Evolutionary conservation across 108 stramenopile genomes (phyloP), one percentile per base, ranked within the genome.

Genomic region (Cyclotella choctawhatcheeana): DNA sequence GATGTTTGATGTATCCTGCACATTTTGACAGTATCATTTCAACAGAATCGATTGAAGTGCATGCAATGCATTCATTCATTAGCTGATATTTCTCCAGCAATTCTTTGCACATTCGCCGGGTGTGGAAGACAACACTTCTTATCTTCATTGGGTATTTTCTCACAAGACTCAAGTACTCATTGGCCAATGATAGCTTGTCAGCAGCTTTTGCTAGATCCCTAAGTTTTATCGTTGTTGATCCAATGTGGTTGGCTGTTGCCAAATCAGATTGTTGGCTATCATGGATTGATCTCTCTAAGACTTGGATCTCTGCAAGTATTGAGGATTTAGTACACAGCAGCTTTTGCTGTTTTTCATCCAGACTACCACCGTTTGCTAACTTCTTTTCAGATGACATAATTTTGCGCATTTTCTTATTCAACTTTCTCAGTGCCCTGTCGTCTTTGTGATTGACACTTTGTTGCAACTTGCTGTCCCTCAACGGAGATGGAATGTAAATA

Each of bases 51-150:
- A 92, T 31, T 3, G 91, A 77, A 10, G 67, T 64, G 52, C 87
- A 76, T 1, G 81, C 74, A 20, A 97, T 67, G 59, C 93, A 94
- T 48, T 95, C 96, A 50, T 93, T 86, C 88, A 97, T 89, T 20
- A 94, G 64, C 62, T 97, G 96, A 69, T 90, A 95, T 43, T 67
- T 62, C 10, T 76, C 83, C 30, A 96, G 69, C 32, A 84, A 66
- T 18, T 82, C 85, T 32, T 87, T 89, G 53, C 88, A 80, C 56
- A 97, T 97, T 17, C 97, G 82, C 13, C 97, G 77, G 5, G 81
- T 84, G 70, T 97, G 97, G 69, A 97, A 97, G 6, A 91, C 81
- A 12, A 94, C 88, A 22, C 90, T 86, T 32, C 94, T 82, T 60
- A 97, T 84, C 20, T 84, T 88, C 50, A 82, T 79, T 7, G 97